Base-by-base conservation (phyloP, 805 yeast species). In the Ogataea degrootiae region DNA sequence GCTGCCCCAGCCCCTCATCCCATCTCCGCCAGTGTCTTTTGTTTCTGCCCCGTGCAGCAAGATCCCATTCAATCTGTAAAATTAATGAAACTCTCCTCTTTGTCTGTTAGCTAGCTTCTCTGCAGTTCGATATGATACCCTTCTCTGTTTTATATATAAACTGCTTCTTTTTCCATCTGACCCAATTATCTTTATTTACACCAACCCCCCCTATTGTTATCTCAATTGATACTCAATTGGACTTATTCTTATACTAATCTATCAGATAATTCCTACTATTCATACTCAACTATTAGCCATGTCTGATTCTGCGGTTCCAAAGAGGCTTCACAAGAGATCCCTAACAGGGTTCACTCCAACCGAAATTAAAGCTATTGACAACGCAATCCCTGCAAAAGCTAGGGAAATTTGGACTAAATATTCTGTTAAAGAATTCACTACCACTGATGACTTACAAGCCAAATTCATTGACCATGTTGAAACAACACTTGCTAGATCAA, bases 271-370 rank as follows among this genome's bases (percentile, higher is more conserved):
- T 23, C 34, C 21, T 14, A n/a, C 11, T 22, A 9, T 12, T 35
- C n/a, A 8, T 15, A 15, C 19, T 4, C 15, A n/a, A 14, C 14
- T 21, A 14, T 19, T 34, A 6, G 6, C 17, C 22, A 44, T 44
- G 46, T 38, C 46, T 14, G 46, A 44, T 16, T 2, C 37, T 5
- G 1, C 35, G 2, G 21, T 19, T 41, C 43, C 37, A 22, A 44
- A 17, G 16, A 44, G 60, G 43, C 68, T 66, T 41, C 83, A 84
- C 59, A 75, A 82, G 62, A 76, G 97, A 60, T 82, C 96, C 41
- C 76, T 87, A 58, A 87, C 96, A 0, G 97, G 97, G 33, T 87
- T 90, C 67, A 82, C 96, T 4, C 96, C 96, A 11, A 85, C 87
- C 56, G 96, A 90, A 66, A 87, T 90, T 58, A 81, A 83, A 58